phyloP scores from a whole-genome alignment of 148 eudicot species.

The Rhododendron kiyosumense region DNA sequence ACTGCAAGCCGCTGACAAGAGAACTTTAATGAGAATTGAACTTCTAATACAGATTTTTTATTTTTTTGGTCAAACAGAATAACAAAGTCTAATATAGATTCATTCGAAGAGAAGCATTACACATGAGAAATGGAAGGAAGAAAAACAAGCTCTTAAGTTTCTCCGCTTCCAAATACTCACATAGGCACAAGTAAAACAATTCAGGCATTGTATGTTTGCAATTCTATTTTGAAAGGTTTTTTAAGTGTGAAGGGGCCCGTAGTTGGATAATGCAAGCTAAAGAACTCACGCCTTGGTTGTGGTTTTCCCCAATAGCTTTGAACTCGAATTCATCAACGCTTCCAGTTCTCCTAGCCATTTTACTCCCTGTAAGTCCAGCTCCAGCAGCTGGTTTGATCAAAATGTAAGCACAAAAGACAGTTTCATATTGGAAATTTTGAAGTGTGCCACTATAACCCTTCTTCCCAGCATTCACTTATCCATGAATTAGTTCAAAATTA shows the following conservation, averaged over 20 bases:
- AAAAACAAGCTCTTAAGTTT: background rate
- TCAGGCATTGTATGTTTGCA: background rate
- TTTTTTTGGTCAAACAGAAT: no score
- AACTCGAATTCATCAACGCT: constrained; percentile 92
- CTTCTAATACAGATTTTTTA: background rate
- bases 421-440: background rate
- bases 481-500: background rate
- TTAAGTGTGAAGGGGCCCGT: background rate
- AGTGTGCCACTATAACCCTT: background rate
- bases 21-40: constrained; percentile 15
- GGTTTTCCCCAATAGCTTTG: constrained; percentile 80
- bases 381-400: constrained; percentile 70
- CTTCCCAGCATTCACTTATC: background rate
- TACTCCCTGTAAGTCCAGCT: constrained; percentile 92
- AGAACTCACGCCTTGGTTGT: constrained; percentile 86
- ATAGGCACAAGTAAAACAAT: background rate
- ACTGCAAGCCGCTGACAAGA: constrained; percentile 83
- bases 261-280: background rate
- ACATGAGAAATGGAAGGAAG: background rate
- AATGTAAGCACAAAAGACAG: background rate
- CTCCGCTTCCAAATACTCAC: background rate
- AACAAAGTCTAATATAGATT: constrained; percentile 3
- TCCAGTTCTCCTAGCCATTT: constrained; percentile 94
- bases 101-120: background rate
- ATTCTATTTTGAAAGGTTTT: background rate